These are phyloP conservation scores for Salvia rosmarinus DNA, from an alignment of 257 asterid species.

Conservation along the genomic window DNA sequence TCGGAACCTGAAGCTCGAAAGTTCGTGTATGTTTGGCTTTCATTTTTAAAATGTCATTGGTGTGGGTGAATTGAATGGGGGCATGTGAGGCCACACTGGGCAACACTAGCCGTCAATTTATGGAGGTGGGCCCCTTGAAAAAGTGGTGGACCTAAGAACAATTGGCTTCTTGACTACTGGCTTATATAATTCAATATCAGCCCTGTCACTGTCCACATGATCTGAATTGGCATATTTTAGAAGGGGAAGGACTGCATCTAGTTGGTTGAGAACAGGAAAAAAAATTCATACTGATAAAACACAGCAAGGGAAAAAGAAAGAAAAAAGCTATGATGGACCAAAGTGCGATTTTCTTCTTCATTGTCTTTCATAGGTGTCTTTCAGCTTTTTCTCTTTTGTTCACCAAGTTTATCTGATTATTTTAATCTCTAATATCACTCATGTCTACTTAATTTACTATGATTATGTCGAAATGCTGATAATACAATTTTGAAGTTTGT, in stretches of 20 bases:
- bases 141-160: slow-evolving; percentile 57
- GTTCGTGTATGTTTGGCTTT: background rate
- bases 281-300: slow-evolving; percentile 19
- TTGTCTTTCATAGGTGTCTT: slow-evolving; percentile 24
- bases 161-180: slow-evolving; percentile 45
- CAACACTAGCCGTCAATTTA: slow-evolving; percentile 50
- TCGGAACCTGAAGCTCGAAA: background rate
- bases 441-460: background rate
- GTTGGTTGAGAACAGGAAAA: slow-evolving; percentile 34
- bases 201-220: slow-evolving; percentile 49
- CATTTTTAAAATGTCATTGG: slow-evolving; percentile 39
- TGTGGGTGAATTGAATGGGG: slow-evolving; percentile 56
- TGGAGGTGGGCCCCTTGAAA: slow-evolving; percentile 61
- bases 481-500: slow-evolving; percentile 13
- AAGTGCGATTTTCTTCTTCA: slow-evolving; percentile 33
- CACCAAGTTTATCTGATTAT: slow-evolving; percentile 7
- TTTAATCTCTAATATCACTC: slow-evolving; percentile 15
- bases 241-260: slow-evolving; percentile 26
- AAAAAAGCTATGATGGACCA: slow-evolving; percentile 31
- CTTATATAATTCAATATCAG: slow-evolving; percentile 40
- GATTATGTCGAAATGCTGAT: background rate
- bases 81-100: slow-evolving; percentile 66
- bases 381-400: slow-evolving; percentile 29
- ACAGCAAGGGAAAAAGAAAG: slow-evolving; percentile 21
- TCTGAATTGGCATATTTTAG: slow-evolving; percentile 31